phyloP scores from a whole-genome alignment of 441 rosid species.

The Adansonia grandidieri region DNA sequence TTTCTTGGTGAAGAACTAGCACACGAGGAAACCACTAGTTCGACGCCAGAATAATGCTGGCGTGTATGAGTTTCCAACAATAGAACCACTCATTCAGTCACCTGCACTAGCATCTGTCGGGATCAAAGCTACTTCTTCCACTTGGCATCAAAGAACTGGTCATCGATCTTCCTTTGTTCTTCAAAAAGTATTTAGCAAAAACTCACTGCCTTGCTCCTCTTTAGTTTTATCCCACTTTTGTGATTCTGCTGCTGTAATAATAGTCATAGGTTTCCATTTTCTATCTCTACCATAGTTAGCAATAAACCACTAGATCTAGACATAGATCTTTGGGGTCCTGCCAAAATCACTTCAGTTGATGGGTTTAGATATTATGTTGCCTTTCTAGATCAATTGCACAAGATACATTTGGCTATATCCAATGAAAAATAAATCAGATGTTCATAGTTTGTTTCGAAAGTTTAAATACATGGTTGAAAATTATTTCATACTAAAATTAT shows the following conservation, averaged over 20 bases:
- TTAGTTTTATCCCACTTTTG: not conserved
- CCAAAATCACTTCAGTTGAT: too few relatives aligned
- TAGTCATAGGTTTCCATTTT: not conserved
- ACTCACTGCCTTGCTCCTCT: not conserved
- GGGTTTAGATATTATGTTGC: too few relatives aligned
- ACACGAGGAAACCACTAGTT: not conserved
- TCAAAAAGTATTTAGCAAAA: not conserved
- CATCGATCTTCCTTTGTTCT: not conserved
- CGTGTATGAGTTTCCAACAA: not conserved
- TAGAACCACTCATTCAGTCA: not conserved
- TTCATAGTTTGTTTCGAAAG: too few relatives aligned
- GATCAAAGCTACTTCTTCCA: not conserved
- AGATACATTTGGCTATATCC: too few relatives aligned
- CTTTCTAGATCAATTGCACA: too few relatives aligned
- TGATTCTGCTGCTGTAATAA: not conserved
- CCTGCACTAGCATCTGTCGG: not conserved
- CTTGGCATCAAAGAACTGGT: not conserved
- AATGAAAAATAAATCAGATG: too few relatives aligned
- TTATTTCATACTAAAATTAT: too few relatives aligned
- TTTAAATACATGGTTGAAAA: too few relatives aligned
- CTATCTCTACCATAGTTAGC: too few relatives aligned
- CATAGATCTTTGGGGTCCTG: too few relatives aligned
- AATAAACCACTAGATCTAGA: too few relatives aligned
- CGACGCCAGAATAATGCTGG: not conserved
- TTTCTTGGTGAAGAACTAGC: not conserved